Conservation (phyloP, 768 basidiomycete species). For the Collybiopsis luxurians region DNA sequence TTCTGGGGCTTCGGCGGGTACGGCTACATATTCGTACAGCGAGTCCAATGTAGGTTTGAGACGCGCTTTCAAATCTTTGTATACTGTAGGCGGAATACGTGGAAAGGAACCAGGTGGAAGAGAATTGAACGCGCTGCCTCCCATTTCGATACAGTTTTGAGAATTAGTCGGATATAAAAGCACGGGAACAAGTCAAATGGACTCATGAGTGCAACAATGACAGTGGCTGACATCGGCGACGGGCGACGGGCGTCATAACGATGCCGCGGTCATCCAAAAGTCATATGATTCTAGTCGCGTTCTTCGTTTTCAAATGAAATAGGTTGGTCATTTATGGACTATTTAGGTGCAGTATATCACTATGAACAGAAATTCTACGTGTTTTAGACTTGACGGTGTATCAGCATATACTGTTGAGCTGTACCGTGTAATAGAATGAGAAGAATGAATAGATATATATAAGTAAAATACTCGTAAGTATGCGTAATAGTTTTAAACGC, state of each 20-base stretch:
- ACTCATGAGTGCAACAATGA: too few relatives aligned
- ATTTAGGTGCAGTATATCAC: too few relatives aligned
- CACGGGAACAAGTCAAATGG: too few relatives aligned
- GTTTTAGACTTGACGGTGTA: neutral
- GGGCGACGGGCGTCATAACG: too few relatives aligned
- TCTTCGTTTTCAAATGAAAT: too few relatives aligned
- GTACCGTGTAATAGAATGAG: neutral
- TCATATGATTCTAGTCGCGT: too few relatives aligned
- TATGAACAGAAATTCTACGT: too few relatives aligned
- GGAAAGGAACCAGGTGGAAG: constrained; percentile 50
- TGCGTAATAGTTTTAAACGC: neutral
- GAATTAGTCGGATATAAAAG: too few relatives aligned
- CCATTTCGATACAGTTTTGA: constrained; percentile 40
- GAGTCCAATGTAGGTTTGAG: constrained; percentile 37
- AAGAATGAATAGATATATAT: neutral
- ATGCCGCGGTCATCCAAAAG: too few relatives aligned
- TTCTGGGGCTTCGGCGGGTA: constrained; percentile 63
- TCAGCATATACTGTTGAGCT: constrained; percentile 4
- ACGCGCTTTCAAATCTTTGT: constrained; percentile 47
- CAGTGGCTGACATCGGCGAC: too few relatives aligned
- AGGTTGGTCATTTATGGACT: too few relatives aligned
- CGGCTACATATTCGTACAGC: constrained; percentile 49
- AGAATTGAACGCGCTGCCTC: constrained; percentile 62
- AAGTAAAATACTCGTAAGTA: neutral
- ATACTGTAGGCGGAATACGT: constrained; percentile 56